A percentile compares a stretch with the other conserved stretches of the same genome.
Evolutionary conservation across 306 rosid species (phyloP).

Genomic region (Acmispon strigosus): DNA sequence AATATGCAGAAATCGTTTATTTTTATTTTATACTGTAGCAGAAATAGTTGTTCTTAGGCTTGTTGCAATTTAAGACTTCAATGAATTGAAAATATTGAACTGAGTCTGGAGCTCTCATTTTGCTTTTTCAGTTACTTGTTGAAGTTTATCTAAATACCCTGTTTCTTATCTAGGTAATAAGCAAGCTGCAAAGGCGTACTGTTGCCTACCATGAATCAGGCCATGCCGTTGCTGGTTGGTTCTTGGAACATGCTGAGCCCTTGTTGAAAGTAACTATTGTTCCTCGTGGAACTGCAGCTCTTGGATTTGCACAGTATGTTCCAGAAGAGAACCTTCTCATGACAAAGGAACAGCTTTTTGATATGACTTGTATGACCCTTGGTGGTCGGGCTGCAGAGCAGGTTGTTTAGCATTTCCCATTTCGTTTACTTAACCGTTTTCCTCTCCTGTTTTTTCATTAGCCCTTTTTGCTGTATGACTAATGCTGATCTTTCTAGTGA

Average conservation of each 20-base stretch:
- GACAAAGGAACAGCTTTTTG: slow-evolving; percentile 96
- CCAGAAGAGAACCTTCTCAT: slow-evolving; percentile 87
- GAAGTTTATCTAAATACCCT: not conserved
- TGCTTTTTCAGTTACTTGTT: not conserved
- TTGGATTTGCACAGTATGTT: slow-evolving; percentile 95
- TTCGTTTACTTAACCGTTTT: not conserved
- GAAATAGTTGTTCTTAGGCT: not conserved
- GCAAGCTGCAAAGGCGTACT: slow-evolving; percentile 86
- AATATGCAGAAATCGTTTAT: too few species aligned
- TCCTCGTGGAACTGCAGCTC: slow-evolving; percentile 96
- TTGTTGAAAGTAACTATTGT: slow-evolving; percentile 86
- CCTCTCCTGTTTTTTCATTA: not conserved
- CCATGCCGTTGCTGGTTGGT: slow-evolving; percentile 96
- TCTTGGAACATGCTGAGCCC: slow-evolving; percentile 86
- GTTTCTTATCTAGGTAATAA: slow-evolving; percentile 62
- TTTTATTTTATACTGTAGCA: not conserved
- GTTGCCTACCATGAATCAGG: slow-evolving; percentile 98
- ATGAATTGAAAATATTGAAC: not conserved
- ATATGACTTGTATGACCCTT: slow-evolving; percentile 91
- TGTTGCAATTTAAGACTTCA: not conserved
- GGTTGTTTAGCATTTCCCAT: slow-evolving; percentile 35
- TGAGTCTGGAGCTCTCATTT: not conserved
- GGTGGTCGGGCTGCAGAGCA: slow-evolving; percentile 99
- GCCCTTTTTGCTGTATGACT: not conserved
- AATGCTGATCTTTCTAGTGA: not conserved